A percentile compares a stretch with the other conserved stretches of the same genome.
phyloP scores from a whole-genome alignment of 2,329 filamentous ascomycete species.

The Aspergillus pseudonomiae region DNA sequence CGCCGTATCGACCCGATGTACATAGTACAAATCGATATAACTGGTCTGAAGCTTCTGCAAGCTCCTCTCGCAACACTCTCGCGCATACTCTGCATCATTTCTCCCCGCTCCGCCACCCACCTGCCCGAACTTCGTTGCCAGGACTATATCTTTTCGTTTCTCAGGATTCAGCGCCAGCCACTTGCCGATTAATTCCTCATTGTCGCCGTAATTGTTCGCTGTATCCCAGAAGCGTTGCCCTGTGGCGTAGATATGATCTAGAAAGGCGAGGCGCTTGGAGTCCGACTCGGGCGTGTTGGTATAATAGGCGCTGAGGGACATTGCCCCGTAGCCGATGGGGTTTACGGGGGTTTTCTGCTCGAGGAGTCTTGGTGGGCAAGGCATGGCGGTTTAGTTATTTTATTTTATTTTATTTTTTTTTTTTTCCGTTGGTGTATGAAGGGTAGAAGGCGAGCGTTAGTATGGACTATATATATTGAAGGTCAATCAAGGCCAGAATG shows the following conservation, averaged over 20 bases:
- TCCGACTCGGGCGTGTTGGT: conserved; percentile 34
- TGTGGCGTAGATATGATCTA: conserved; percentile 50
- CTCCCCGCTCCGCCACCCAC: conserved; percentile 21
- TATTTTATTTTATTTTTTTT: neutral
- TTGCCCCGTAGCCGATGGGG: conserved; percentile 32
- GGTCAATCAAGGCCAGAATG: neutral
- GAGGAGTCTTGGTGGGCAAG: neutral
- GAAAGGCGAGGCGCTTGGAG: conserved; percentile 47
- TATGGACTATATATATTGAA: no score
- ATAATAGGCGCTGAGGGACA: conserved; percentile 34
- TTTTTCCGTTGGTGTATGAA: no score
- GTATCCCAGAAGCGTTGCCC: conserved; percentile 52
- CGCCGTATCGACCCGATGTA: conserved; percentile 47
- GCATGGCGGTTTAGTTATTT: no score
- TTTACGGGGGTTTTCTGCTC: conserved; percentile 6
- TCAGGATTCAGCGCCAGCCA: conserved; percentile 51
- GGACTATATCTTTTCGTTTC: conserved; percentile 53
- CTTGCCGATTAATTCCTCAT: conserved; percentile 52
- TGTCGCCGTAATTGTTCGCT: conserved; percentile 47
- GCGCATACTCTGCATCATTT: conserved; percentile 41
- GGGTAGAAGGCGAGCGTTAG: no score
- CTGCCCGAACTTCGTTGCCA: conserved; percentile 56
- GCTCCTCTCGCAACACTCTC: conserved; percentile 45
- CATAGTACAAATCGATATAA: conserved; percentile 53
- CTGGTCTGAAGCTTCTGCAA: conserved; percentile 46